Conservation (phyloP, 2,329 filamentous ascomycete genomes). For the Penicillium corylophilum region DNA sequence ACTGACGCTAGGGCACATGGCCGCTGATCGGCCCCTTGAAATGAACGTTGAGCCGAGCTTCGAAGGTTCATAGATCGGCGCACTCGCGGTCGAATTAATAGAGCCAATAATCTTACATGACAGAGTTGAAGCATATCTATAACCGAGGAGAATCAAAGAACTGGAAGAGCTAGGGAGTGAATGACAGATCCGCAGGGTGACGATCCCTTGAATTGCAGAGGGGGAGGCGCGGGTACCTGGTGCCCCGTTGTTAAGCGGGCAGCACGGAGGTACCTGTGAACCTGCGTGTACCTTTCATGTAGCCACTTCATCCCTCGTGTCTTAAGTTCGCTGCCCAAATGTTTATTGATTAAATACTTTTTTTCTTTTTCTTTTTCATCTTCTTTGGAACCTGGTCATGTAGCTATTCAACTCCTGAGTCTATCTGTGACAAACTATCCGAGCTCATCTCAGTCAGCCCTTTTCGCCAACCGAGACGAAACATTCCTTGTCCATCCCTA, state of each 20-base stretch:
- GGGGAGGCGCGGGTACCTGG: slow-evolving; percentile 13
- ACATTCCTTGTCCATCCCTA: slow-evolving; percentile 27
- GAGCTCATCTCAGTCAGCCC: slow-evolving; percentile 4
- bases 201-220: slow-evolving; percentile 24
- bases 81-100: background rate
- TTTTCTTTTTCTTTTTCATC: background rate
- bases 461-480: slow-evolving; percentile 20
- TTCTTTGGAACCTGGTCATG: slow-evolving; percentile 12
- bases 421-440: slow-evolving; percentile 4
- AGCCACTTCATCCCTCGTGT: slow-evolving; percentile 24
- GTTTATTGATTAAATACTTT: background rate
- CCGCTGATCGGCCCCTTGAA: slow-evolving; percentile 16
- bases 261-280: slow-evolving; percentile 16
- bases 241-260: slow-evolving; percentile 16
- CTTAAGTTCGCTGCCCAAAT: slow-evolving; percentile 22
- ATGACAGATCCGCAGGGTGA: slow-evolving; percentile 14
- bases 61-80: background rate
- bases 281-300: background rate
- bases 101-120: too few species aligned
- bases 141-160: background rate
- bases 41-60: background rate
- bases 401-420: slow-evolving; percentile 12
- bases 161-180: background rate
- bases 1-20: slow-evolving; percentile 11
- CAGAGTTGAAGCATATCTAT: background rate